Evolutionary conservation across 2,329 filamentous ascomycete species (phyloP).

Genomic region (Pseudogymnoascus sp.): DNA sequence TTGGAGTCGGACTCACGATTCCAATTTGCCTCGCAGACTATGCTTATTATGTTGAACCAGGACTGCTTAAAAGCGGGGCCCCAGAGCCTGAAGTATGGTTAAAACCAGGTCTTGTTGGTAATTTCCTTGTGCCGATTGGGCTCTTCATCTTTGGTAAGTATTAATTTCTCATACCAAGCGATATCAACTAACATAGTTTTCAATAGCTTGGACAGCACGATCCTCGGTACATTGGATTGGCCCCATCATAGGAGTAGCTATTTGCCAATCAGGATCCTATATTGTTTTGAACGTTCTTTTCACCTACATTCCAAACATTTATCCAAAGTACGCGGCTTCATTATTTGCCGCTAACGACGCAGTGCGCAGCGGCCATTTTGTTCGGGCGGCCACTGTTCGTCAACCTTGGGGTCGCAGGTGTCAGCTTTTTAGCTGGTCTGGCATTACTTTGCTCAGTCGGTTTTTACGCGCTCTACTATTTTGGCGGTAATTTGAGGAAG

Average conservation of each 20-base stretch:
- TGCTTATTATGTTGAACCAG: slow-evolving; percentile 40
- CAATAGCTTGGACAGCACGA: slow-evolving; percentile 49
- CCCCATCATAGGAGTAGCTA: slow-evolving; percentile 45
- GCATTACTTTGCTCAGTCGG: slow-evolving; percentile 36
- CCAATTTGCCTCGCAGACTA: slow-evolving; percentile 42
- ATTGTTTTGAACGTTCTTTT: slow-evolving; percentile 52
- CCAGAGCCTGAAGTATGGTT: slow-evolving; percentile 44
- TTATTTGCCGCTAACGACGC: slow-evolving; percentile 39
- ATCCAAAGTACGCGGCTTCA: slow-evolving; percentile 49
- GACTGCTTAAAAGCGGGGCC: slow-evolving; percentile 38
- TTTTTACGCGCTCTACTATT: slow-evolving; percentile 33
- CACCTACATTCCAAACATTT: slow-evolving; percentile 48
- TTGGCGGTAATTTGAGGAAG: slow-evolving; percentile 13
- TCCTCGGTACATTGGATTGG: slow-evolving; percentile 44
- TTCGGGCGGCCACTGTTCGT: slow-evolving; percentile 38
- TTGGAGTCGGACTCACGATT: slow-evolving; percentile 43
- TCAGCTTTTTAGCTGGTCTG: slow-evolving; percentile 32
- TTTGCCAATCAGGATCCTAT: slow-evolving; percentile 45
- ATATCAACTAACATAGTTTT: slow-evolving; percentile 32
- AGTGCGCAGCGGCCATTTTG: slow-evolving; percentile 34
- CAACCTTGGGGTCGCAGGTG: slow-evolving; percentile 36
- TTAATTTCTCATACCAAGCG: not conserved
- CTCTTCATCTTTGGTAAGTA: slow-evolving; percentile 53
- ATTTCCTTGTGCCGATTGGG: slow-evolving; percentile 42
- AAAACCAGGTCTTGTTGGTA: slow-evolving; percentile 39